phyloP scores from a whole-genome alignment of 73 alveolate species.

The Stentor coeruleus region DNA sequence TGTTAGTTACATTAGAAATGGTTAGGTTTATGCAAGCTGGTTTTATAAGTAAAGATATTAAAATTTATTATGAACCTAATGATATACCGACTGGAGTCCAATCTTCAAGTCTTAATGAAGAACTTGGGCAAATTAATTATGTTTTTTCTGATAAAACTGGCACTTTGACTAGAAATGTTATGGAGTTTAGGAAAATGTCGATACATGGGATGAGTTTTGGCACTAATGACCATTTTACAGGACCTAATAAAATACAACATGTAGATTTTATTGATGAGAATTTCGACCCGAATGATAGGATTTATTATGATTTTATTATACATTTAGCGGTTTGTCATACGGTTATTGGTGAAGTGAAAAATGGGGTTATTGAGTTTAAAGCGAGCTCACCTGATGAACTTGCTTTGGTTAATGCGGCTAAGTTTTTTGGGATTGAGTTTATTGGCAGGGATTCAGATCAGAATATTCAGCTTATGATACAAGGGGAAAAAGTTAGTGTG shows the following conservation, averaged over 20 bases:
- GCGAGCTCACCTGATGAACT: constrained; percentile 93
- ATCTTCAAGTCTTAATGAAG: constrained; percentile 74
- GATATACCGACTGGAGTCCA: constrained; percentile 59
- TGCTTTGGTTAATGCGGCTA: constrained; percentile 61
- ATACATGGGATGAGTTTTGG: constrained; percentile 4
- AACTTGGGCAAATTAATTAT: constrained; percentile 77
- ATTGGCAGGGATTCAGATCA: constrained; percentile 29
- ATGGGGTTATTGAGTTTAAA: constrained; percentile 53
- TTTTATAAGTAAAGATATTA: constrained; percentile 68
- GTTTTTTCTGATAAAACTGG: constrained; percentile 91
- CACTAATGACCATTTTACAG: neutral
- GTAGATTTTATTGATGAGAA: neutral
- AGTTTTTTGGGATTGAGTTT: constrained; percentile 61
- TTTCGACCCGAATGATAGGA: neutral
- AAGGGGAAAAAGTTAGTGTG: constrained; percentile 43
- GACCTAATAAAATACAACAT: constrained; percentile 9
- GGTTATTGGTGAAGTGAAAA: constrained; percentile 48
- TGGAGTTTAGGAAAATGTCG: constrained; percentile 55
- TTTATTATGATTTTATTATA: constrained; percentile 28
- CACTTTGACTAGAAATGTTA: constrained; percentile 78
- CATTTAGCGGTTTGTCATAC: constrained; percentile 68
- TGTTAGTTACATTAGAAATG: constrained; percentile 84
- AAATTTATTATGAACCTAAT: constrained; percentile 44
- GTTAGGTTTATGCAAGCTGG: constrained; percentile 77
- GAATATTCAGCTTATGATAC: constrained; percentile 32